phyloP scores from a whole-genome alignment of 805 yeast species.

The Grigorovia jiainica region DNA sequence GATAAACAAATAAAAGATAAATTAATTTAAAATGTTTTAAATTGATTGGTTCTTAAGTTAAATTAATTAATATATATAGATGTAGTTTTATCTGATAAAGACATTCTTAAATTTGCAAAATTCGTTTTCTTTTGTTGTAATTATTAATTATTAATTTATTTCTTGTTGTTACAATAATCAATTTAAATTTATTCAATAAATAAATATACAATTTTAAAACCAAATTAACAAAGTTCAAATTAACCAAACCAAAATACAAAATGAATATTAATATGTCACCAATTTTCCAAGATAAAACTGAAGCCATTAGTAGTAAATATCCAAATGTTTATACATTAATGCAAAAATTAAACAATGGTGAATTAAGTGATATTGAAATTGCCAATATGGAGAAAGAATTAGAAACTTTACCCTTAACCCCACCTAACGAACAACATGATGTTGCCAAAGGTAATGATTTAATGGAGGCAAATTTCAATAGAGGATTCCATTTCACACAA shows the following conservation, averaged over 20 bases:
- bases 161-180: no score
- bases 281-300: neutral
- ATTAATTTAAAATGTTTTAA: no score
- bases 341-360: neutral
- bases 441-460: neutral
- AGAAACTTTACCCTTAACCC: neutral
- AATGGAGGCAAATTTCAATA: neutral
- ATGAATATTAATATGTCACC: neutral
- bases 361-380: neutral
- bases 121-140: no score
- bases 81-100: no score
- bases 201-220: no score
- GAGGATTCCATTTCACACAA: neutral
- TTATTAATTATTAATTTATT: no score
- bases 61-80: no score
- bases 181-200: no score
- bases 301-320: neutral
- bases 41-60: no score
- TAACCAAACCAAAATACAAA: neutral
- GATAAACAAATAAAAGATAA: no score
- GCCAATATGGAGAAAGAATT: neutral
- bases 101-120: no score
- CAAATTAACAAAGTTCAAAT: no score
- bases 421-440: neutral
- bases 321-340: neutral